Base-by-base conservation (phyloP, 192 early-diverging fungal species). In the Entomortierella lignicola region DNA sequence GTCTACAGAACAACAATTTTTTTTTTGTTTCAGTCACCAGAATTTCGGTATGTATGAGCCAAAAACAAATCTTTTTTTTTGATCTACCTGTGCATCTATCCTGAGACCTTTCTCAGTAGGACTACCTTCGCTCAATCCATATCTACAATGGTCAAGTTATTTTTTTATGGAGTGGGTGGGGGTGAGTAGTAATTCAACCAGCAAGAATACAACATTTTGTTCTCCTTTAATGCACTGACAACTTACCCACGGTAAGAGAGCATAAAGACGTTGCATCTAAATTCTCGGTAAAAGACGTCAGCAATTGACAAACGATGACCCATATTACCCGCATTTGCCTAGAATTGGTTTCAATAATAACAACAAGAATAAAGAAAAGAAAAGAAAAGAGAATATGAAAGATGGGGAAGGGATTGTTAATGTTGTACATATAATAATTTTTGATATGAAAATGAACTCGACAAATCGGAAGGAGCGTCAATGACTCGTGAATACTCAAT, bases 321-420 rank as follows among this genome's bases (percentile, higher is more conserved):
- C 91, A 98, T 96, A 79, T 99, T 99, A 26, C 98, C 98, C 20
- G 98, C 98, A 69, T 99, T 99, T 29, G 97, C 96, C 85, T 90
- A 69, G n/a, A n/a, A n/a, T n/a, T n/a, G n/a, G n/a, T n/a, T n/a
- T n/a, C n/a, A n/a, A n/a, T n/a, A n/a, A n/a, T n/a, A n/a, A n/a
- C n/a, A n/a, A 37, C 34, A 37, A 7, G 34, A 7, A 37, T 10
- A 37, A 7, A 37, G 10, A 29, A 59, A 60, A 10, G 34, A 4
- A 37, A 37, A 37, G 10, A 7, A 37, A 37, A 37, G 10, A n/a
- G n/a, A n/a, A n/a, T n/a, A n/a, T n/a, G n/a, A n/a, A n/a, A n/a
- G n/a, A n/a, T n/a, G n/a, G n/a, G n/a, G n/a, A n/a, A n/a, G n/a
- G n/a, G n/a, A n/a, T n/a, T n/a, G n/a, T n/a, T n/a, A n/a, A n/a